Conservation (phyloP, 116 monocot genomes). For the Trichopus zeylanicus region DNA sequence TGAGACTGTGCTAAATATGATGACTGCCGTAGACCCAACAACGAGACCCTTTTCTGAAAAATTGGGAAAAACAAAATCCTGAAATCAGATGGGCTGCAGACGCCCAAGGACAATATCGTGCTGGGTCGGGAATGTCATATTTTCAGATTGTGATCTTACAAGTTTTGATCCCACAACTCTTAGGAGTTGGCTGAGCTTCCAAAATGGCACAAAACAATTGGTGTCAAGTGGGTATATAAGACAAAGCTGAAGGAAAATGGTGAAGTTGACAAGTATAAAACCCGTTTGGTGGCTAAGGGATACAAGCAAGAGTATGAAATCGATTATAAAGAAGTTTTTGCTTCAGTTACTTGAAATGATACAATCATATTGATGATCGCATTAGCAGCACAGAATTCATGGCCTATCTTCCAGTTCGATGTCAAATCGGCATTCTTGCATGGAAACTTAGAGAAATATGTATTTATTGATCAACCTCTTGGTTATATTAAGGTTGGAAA, state of each 20-base stretch:
- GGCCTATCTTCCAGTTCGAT: conserved; percentile 12
- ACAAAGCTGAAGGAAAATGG: conserved; percentile 9
- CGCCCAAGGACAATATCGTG: too few species aligned
- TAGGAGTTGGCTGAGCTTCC: conserved; percentile 6
- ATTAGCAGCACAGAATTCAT: too few species aligned
- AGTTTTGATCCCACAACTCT: too few species aligned
- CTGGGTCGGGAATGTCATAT: too few species aligned
- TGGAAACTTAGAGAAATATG: conserved; percentile 8
- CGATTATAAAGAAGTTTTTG: conserved; percentile 9
- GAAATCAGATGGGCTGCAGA: too few species aligned
- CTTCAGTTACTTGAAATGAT: conserved; percentile 1
- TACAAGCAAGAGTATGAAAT: conserved; percentile 9
- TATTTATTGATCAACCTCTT: conserved; percentile 15
- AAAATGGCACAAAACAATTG: conserved; percentile 1
- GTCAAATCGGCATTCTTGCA: too few species aligned
- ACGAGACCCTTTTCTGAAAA: too few species aligned
- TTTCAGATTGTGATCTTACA: too few species aligned
- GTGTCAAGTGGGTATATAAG: conserved; percentile 21
- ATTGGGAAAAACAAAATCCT: too few species aligned
- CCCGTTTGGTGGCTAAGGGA: conserved; percentile 9
- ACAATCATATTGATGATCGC: conserved; percentile 3
- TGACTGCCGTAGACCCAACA: too few species aligned
- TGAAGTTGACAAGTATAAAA: conserved; percentile 11
- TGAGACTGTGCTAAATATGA: too few species aligned
- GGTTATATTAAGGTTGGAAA: conserved; percentile 6